Conservation (phyloP, 2,329 filamentous ascomycete genomes). For the Paracorniculantispora psalliotae region DNA sequence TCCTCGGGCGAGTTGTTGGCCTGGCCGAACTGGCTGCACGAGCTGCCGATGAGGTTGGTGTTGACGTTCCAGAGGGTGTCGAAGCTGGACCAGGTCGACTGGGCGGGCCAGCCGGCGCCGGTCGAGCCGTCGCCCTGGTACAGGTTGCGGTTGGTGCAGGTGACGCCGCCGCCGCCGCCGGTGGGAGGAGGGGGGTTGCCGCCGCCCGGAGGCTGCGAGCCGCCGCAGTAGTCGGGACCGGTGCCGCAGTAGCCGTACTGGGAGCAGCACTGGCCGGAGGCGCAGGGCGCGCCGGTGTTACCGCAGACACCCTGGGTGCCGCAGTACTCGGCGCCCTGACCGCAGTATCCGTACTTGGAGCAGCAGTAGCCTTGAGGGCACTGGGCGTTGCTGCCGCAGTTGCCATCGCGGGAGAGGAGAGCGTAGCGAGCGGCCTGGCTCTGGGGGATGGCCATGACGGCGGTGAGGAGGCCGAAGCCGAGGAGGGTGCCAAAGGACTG, state of each 20-base stretch:
- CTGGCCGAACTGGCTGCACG: constrained; percentile 13
- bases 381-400: constrained; percentile 16
- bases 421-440: background rate
- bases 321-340: constrained; percentile 18
- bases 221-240: constrained; percentile 2
- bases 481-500: background rate
- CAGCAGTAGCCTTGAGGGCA: constrained; percentile 15
- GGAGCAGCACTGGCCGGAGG: constrained; percentile 17
- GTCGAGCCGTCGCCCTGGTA: constrained; percentile 4
- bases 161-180: background rate
- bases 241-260: constrained; percentile 1
- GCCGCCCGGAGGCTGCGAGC: background rate
- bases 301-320: constrained; percentile 6
- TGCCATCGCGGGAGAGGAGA: constrained; percentile 14
- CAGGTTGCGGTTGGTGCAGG: background rate
- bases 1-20: constrained; percentile 18
- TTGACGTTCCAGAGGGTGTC: constrained; percentile 2
- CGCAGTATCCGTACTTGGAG: constrained; percentile 19
- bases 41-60: constrained; percentile 15
- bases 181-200: constrained; percentile 14
- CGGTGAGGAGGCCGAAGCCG: background rate
- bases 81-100: background rate
- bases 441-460: background rate
- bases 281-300: constrained; percentile 18
- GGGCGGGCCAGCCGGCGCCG: background rate